Base-by-base conservation (phyloP, 345 rosid species). In the thale cress (Arabidopsis thaliana) region DNA sequence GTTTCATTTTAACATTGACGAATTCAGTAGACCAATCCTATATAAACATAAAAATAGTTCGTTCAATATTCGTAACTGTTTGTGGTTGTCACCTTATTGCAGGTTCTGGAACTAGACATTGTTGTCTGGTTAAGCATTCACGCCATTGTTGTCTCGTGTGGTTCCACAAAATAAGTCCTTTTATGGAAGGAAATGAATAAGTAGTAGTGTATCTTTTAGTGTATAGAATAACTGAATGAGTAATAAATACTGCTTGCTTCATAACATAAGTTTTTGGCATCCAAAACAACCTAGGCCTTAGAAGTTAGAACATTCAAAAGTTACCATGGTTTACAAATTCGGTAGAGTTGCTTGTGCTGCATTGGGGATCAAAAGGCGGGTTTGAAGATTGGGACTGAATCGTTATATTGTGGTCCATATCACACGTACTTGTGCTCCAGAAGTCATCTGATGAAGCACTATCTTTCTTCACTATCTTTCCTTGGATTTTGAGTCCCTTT, bases 401-500 rank as follows among this genome's bases (percentile, higher is more conserved):
- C 22, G 51, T 3, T 37, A 37, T 59, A 40, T 30, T 49, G 53
- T 13, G 60, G 28, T 75, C 73, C 53, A 59, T 67, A 22, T 67
- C 59, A 75, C 67, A 59, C 37, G 73, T 49, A 25, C 53, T 49
- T 49, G 73, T 59, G 45, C 73, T 75, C 73, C 73, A 49, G 4
- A 49, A 24, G 49, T 55, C 30, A 36, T 75, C 79, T 22, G 79
- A 67, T 67, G 61, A 75, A 49, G 14, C 67, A 40, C 33, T 51
- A 40, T 16, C 61, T 22, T 58, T 67, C 33, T 75, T 75, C 67
- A 67, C 67, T 49, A 59, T 55, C 9, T 75, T 75, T 53, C 73
- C 73, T 67, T 67, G 79, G 60, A 75, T 75, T 51, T 67, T 75
- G 45, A 75, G 68, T 40, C 79, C 67, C 46, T 75, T 75, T 22